A percentile compares a stretch with the other conserved stretches of the same genome.
Conservation (phyloP, 169 alveolate genomes). For the Eimeria nieschulzi region DNA sequence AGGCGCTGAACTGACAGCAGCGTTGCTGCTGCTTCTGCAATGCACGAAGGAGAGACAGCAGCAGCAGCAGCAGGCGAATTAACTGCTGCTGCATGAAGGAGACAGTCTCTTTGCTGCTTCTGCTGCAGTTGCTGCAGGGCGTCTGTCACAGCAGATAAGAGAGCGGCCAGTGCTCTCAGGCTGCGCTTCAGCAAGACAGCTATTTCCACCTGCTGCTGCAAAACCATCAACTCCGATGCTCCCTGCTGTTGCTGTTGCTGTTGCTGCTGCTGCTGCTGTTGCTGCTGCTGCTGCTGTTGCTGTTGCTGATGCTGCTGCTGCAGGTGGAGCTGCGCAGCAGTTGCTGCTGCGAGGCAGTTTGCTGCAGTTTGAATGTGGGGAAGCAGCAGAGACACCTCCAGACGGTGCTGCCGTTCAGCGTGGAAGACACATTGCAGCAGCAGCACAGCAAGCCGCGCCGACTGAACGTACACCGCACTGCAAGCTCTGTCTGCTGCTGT, state of each 20-base stretch:
- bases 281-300: slow-evolving; percentile 14
- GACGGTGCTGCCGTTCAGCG: neutral
- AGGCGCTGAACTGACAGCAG: neutral
- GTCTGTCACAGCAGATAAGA: neutral
- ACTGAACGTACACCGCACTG: slow-evolving; percentile 14
- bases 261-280: slow-evolving; percentile 31
- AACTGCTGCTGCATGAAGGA: too few relatives aligned
- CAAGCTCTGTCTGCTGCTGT: neutral
- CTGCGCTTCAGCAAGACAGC: slow-evolving; percentile 26
- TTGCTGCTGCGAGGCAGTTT: slow-evolving; percentile 15
- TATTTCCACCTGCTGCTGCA: slow-evolving; percentile 20
- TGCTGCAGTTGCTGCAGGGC: slow-evolving; percentile 15
- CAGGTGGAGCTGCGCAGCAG: neutral
- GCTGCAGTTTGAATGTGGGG: slow-evolving; percentile 24
- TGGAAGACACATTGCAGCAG: slow-evolving; percentile 58
- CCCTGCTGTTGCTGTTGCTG: neutral
- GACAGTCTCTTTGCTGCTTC: slow-evolving; percentile 7
- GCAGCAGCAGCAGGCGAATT: slow-evolving; percentile 21
- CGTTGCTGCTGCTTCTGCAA: slow-evolving; percentile 33
- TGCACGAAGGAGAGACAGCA: neutral
- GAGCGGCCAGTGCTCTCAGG: slow-evolving; percentile 27
- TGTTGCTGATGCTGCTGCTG: neutral
- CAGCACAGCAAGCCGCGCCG: slow-evolving; percentile 36
- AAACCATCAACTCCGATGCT: neutral
- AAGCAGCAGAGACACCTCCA: neutral